A percentile compares a stretch with the other conserved stretches of the same genome.
phyloP scores from a whole-genome alignment of 83 land plant genomes.

The Isoetes engelmannii region DNA sequence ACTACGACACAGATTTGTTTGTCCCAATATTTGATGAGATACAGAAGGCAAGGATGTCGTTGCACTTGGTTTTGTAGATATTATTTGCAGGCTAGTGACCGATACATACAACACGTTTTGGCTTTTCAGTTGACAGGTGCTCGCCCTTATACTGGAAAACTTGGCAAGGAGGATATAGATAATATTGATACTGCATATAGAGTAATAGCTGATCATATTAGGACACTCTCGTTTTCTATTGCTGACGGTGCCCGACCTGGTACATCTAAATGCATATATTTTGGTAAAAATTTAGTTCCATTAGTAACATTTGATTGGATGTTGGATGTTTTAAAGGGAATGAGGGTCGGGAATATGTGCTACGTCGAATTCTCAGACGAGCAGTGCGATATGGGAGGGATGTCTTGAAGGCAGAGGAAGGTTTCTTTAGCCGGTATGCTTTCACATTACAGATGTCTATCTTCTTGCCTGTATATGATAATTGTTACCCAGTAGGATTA shows the following conservation, averaged over 20 bases:
- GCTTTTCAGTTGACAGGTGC: slow-evolving; percentile 68
- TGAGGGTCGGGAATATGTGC: slow-evolving; percentile 94
- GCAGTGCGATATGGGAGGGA: slow-evolving; percentile 95
- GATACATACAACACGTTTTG: background rate
- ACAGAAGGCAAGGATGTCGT: slow-evolving; percentile 41
- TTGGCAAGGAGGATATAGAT: slow-evolving; percentile 80
- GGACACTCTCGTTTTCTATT: slow-evolving; percentile 94
- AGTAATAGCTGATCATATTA: slow-evolving; percentile 92
- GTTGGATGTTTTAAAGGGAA: slow-evolving; percentile 48
- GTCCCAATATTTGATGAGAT: slow-evolving; percentile 78
- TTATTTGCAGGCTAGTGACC: background rate
- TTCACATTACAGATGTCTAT: no score
- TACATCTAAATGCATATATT: slow-evolving; percentile 7
- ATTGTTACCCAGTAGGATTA: no score
- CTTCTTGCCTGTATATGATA: no score
- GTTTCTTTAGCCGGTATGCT: slow-evolving; percentile 83
- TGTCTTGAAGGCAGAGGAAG: slow-evolving; percentile 82
- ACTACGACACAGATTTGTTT: slow-evolving; percentile 93
- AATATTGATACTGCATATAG: slow-evolving; percentile 90
- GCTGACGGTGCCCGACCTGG: slow-evolving; percentile 98
- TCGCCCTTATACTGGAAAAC: slow-evolving; percentile 59
- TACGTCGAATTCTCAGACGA: slow-evolving; percentile 80
- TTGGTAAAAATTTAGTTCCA: background rate
- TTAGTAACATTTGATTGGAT: background rate
- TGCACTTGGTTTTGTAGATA: background rate